phyloP scores from a whole-genome alignment of 768 basidiomycete genomes.

The Leccinum subgranulosum region DNA sequence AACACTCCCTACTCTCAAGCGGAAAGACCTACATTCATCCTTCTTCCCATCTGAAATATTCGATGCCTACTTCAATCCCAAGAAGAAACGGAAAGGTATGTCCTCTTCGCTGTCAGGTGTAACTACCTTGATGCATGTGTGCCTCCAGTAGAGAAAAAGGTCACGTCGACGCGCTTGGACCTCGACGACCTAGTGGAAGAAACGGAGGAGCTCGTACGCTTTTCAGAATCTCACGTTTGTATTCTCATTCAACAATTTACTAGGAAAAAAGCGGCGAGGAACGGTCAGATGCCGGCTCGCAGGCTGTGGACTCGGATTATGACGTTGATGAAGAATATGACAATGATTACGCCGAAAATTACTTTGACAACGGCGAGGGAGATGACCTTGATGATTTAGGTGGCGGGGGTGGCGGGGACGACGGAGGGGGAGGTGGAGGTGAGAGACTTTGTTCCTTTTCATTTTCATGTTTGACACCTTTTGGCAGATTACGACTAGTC shows the following conservation, averaged over 20 bases:
- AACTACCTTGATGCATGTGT: background rate
- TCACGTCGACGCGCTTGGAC: slow-evolving; percentile 45
- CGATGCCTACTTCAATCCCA: slow-evolving; percentile 77
- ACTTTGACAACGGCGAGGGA: slow-evolving; percentile 86
- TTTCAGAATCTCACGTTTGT: background rate
- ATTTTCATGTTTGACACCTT: background rate
- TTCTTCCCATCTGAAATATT: slow-evolving; percentile 80
- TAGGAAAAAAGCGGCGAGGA: slow-evolving; percentile 75
- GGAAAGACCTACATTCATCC: slow-evolving; percentile 64
- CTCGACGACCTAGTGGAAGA: slow-evolving; percentile 69
- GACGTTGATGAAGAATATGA: slow-evolving; percentile 90
- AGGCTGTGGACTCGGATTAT: slow-evolving; percentile 68
- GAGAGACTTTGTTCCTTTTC: background rate
- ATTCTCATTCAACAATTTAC: background rate
- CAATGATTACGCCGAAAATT: slow-evolving; percentile 87
- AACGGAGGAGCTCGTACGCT: slow-evolving; percentile 52
- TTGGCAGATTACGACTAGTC: slow-evolving; percentile 28
- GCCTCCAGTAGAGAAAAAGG: slow-evolving; percentile 29
- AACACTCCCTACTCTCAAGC: slow-evolving; percentile 64
- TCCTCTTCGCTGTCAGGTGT: background rate
- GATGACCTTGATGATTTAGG: slow-evolving; percentile 79
- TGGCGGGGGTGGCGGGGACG: slow-evolving; percentile 63
- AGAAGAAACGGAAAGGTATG: slow-evolving; percentile 53
- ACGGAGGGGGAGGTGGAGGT: slow-evolving; percentile 52
- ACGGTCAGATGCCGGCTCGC: slow-evolving; percentile 63